Percentiles rank a stretch among this genome's conserved stretches.
Conservation (phyloP, 768 basidiomycete genomes). For the Russula abietina region DNA sequence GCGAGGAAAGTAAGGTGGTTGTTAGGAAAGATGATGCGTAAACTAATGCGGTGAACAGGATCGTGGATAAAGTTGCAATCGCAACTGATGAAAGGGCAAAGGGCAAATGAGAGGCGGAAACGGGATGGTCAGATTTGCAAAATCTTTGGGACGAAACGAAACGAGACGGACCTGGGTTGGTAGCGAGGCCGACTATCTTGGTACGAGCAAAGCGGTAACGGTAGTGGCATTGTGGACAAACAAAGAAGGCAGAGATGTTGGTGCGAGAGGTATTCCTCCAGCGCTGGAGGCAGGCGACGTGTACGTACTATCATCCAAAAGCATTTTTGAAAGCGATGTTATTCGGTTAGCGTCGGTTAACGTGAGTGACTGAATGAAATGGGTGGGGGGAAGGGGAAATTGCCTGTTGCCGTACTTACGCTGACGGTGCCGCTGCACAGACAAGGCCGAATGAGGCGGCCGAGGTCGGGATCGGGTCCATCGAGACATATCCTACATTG, state of each 20-base stretch:
- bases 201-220: constrained; percentile 73
- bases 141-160: no score
- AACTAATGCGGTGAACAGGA: constrained; percentile 23
- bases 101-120: neutral
- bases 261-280: constrained; percentile 59
- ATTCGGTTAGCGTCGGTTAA: constrained; percentile 21
- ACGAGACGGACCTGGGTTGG: constrained; percentile 55
- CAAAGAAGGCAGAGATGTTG: constrained; percentile 65
- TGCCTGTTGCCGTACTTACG: constrained; percentile 39
- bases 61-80: constrained; percentile 37
- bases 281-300: constrained; percentile 67
- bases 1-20: constrained; percentile 19
- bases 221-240: constrained; percentile 76
- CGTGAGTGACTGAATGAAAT: neutral
- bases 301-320: constrained; percentile 64
- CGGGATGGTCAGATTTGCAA: no score
- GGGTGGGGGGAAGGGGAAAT: neutral
- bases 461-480: constrained; percentile 56
- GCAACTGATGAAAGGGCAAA: constrained; percentile 45
- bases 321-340: neutral
- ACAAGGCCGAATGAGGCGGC: constrained; percentile 78
- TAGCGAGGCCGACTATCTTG: constrained; percentile 60
- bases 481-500: constrained; percentile 85
- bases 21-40: constrained; percentile 23
- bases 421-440: constrained; percentile 75